Percentiles rank a stretch among this genome's conserved stretches.
These are phyloP conservation scores for Odontarrhena argentea DNA, from an alignment of 345 rosid species.

Conservation along the genomic window DNA sequence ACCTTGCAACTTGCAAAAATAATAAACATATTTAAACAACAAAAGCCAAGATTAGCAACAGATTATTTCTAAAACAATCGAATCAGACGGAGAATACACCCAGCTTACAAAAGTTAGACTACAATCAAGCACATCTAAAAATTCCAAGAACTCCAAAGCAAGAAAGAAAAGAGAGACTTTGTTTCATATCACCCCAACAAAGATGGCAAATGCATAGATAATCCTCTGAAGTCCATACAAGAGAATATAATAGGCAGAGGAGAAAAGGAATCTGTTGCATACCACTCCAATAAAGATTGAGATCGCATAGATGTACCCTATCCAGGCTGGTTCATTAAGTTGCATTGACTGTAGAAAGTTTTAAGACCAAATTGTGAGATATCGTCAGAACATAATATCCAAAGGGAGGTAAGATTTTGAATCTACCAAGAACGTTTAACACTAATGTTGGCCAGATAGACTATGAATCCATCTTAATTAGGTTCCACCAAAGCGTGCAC, in stretches of 20 bases:
- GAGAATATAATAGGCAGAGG: conserved; percentile 8
- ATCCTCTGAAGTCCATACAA: conserved; percentile 43
- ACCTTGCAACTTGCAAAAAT: conserved; percentile 15
- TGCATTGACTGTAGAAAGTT: conserved; percentile 90
- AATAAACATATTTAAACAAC: neutral
- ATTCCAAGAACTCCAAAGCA: neutral
- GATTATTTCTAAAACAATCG: neutral
- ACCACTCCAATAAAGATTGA: conserved; percentile 96
- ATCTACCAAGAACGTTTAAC: conserved; percentile 24
- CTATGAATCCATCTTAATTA: conserved; percentile 16
- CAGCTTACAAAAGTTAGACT: conserved; percentile 10
- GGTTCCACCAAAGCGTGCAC: conserved; percentile 13
- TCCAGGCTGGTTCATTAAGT: conserved; percentile 87
- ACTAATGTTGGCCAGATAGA: neutral
- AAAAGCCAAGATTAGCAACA: conserved; percentile 10
- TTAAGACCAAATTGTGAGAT: conserved; percentile 31
- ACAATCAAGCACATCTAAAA: conserved; percentile 16
- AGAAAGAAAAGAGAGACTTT: conserved; percentile 16
- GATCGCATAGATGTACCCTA: conserved; percentile 91
- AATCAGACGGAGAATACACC: neutral
- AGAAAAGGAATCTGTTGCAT: conserved; percentile 43
- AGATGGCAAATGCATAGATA: conserved; percentile 32
- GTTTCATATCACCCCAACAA: conserved; percentile 16
- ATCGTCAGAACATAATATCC: conserved; percentile 26
- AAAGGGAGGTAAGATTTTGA: conserved; percentile 21